Evolutionary conservation across 352 stramenopile genomes (phyloP).

Genomic region (Paralagenidium karlingii): DNA sequence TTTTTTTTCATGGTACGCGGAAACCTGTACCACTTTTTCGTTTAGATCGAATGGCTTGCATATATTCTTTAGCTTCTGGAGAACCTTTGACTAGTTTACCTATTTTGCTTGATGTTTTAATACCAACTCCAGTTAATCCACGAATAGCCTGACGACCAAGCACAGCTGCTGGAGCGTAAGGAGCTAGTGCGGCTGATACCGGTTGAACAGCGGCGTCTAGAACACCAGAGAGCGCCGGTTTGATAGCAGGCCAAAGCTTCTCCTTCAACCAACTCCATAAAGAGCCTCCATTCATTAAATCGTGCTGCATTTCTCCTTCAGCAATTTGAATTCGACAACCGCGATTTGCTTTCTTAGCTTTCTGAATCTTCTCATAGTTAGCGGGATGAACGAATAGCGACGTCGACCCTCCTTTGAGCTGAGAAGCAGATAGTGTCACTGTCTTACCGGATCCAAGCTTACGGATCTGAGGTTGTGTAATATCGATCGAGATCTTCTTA

Average conservation of each 20-base stretch:
- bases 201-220: too few relatives aligned
- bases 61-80: too few relatives aligned
- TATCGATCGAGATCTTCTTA: conserved; percentile 1
- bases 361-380: conserved; percentile 5
- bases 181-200: too few relatives aligned
- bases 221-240: too few relatives aligned
- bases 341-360: background rate
- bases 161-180: too few relatives aligned
- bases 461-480: background rate
- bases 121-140: too few relatives aligned
- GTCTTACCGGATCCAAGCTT: background rate
- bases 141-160: too few relatives aligned
- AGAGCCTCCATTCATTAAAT: conserved; percentile 1
- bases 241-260: too few relatives aligned
- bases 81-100: too few relatives aligned
- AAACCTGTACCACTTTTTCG: background rate
- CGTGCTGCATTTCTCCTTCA: conserved; percentile 2
- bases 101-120: too few relatives aligned
- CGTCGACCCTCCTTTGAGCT: conserved; percentile 1
- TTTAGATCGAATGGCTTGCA: too few relatives aligned
- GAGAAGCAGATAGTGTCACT: background rate
- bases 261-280: too few relatives aligned
- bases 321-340: conserved; percentile 7
- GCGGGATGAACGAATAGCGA: conserved; percentile 8
- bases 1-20: conserved; percentile 1